These are phyloP conservation scores for Solanum tarijense DNA, from an alignment of 257 asterid genomes.

Conservation along the genomic window DNA sequence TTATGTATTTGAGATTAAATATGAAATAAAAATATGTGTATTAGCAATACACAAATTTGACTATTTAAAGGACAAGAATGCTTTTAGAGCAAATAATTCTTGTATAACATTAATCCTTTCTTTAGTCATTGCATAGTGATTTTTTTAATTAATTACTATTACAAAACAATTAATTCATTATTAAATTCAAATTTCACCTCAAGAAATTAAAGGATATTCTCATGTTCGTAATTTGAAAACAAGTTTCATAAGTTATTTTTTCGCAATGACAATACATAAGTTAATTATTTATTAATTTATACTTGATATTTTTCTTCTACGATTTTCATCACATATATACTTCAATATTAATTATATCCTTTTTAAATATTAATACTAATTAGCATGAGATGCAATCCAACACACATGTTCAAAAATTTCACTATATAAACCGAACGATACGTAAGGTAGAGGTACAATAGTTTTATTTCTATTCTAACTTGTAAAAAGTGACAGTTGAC, in stretches of 20 bases:
- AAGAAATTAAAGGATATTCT: neutral
- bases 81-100: neutral
- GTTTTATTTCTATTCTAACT: neutral
- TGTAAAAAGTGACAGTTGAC: neutral
- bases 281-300: too few species aligned
- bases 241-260: too few species aligned
- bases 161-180: neutral
- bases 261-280: too few species aligned
- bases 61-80: neutral
- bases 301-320: too few species aligned
- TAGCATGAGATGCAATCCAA: neutral
- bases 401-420: neutral
- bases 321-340: neutral
- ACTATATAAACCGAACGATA: neutral
- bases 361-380: too few species aligned
- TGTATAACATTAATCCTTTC: neutral
- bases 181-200: neutral
- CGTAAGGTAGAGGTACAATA: neutral
- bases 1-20: neutral
- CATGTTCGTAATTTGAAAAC: too few species aligned
- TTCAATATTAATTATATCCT: too few species aligned
- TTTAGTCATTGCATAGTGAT: neutral
- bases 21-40: neutral
- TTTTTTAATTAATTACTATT: neutral
- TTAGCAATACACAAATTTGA: neutral